Evolutionary conservation across 2,329 filamentous ascomycete species (phyloP).

Genomic region (Fusarium sp.): DNA sequence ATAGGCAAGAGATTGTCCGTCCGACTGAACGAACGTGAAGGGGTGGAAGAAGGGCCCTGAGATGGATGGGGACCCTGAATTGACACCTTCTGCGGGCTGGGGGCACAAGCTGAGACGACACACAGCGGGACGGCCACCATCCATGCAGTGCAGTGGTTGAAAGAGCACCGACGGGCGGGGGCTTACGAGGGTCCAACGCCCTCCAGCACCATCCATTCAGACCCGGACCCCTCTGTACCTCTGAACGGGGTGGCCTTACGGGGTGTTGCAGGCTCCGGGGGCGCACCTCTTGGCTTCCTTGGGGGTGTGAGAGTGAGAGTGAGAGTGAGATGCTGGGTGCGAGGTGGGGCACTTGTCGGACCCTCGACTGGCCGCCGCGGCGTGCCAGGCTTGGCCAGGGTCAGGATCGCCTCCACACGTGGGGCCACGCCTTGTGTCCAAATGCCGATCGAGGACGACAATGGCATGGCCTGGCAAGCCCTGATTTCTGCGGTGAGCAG

Average conservation of each 20-base stretch:
- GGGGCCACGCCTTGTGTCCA: conserved; percentile 33
- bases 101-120: conserved; percentile 20
- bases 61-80: conserved; percentile 41
- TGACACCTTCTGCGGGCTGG: conserved; percentile 36
- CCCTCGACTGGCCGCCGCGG: conserved; percentile 7
- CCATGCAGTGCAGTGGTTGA: conserved; percentile 10
- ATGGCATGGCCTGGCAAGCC: conserved; percentile 36
- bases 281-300: background rate
- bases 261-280: conserved; percentile 1
- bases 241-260: conserved; percentile 13
- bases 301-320: background rate
- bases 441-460: conserved; percentile 40
- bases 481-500: conserved; percentile 37
- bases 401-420: conserved; percentile 39
- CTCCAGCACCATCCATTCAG: background rate
- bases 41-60: conserved; percentile 17
- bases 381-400: conserved; percentile 34
- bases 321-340: background rate
- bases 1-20: conserved; percentile 37
- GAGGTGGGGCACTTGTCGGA: conserved; percentile 19
- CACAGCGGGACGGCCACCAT: conserved; percentile 16
- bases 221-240: conserved; percentile 10
- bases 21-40: background rate
- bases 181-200: conserved; percentile 23
- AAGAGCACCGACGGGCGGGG: conserved; percentile 29